Evolutionary conservation across 108 stramenopile species (phyloP).

Genomic region (Discostella stelligeroides): DNA sequence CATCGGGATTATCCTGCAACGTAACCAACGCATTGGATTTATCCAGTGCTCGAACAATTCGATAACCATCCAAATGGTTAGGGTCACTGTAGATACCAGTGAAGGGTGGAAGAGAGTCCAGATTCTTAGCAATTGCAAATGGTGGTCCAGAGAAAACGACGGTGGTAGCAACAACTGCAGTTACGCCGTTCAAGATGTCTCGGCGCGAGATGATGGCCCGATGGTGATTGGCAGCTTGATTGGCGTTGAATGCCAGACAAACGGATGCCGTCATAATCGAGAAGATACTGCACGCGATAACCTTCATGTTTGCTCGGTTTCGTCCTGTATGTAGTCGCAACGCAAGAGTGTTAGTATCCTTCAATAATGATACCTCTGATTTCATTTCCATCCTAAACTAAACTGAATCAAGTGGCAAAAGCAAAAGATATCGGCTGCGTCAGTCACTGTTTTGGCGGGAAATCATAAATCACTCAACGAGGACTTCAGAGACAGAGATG

Average conservation of each 20-base stretch:
- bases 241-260: slow-evolving; percentile 3
- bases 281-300: not conserved
- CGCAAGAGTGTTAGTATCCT: no score
- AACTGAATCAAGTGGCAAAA: no score
- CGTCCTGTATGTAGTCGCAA: no score
- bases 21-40: slow-evolving; percentile 15
- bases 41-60: slow-evolving; percentile 7
- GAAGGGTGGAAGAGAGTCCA: not conserved
- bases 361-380: no score
- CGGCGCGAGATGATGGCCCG: slow-evolving; percentile 2
- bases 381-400: no score
- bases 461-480: no score
- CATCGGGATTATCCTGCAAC: slow-evolving; percentile 10
- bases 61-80: slow-evolving; percentile 16
- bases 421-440: no score
- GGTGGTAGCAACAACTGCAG: not conserved
- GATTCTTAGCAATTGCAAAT: not conserved
- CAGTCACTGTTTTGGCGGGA: no score
- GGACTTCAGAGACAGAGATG: no score
- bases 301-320: slow-evolving; percentile 6
- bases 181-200: not conserved
- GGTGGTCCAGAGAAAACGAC: not conserved
- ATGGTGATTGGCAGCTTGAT: not conserved
- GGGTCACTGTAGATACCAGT: slow-evolving; percentile 22
- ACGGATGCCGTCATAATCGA: not conserved